A percentile compares a stretch with the other conserved stretches of the same genome.
Conservation (phyloP, 257 asterid genomes). For the Prunella vulgaris region DNA sequence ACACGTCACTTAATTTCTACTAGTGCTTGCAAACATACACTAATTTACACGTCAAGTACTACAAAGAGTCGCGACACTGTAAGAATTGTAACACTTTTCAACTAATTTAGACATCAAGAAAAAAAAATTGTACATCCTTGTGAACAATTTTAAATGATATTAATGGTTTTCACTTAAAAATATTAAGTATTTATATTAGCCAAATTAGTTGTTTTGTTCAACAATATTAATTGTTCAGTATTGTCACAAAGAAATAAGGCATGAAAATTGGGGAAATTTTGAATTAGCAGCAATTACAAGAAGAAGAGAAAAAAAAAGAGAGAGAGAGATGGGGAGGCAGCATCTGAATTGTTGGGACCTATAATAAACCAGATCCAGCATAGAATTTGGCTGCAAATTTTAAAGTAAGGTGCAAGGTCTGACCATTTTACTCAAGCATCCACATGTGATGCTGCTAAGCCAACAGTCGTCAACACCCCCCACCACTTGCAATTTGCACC, state of each 20-base stretch:
- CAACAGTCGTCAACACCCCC: conserved; percentile 46
- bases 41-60: neutral
- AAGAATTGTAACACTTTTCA: neutral
- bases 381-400: conserved; percentile 34
- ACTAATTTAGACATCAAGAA: too few relatives aligned
- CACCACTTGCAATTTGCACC: conserved; percentile 27
- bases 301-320: neutral
- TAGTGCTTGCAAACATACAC: too few relatives aligned
- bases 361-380: conserved; percentile 32
- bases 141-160: too few relatives aligned
- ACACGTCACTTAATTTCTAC: too few relatives aligned
- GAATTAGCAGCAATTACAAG: neutral
- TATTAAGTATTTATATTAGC: too few relatives aligned
- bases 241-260: too few relatives aligned
- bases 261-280: neutral
- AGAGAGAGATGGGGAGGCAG: too few relatives aligned
- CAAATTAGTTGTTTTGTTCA: too few relatives aligned
- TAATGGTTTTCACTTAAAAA: too few relatives aligned
- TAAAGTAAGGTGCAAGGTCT: conserved; percentile 36
- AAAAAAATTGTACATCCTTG: too few relatives aligned
- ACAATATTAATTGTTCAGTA: too few relatives aligned
- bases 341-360: conserved; percentile 32
- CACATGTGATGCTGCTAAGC: conserved; percentile 57
- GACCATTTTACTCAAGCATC: conserved; percentile 53
- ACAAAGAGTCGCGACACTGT: neutral